These are phyloP conservation scores for Chrysosporium queenslandicum DNA, from an alignment of 2,329 filamentous ascomycete species.

Conservation along the genomic window DNA sequence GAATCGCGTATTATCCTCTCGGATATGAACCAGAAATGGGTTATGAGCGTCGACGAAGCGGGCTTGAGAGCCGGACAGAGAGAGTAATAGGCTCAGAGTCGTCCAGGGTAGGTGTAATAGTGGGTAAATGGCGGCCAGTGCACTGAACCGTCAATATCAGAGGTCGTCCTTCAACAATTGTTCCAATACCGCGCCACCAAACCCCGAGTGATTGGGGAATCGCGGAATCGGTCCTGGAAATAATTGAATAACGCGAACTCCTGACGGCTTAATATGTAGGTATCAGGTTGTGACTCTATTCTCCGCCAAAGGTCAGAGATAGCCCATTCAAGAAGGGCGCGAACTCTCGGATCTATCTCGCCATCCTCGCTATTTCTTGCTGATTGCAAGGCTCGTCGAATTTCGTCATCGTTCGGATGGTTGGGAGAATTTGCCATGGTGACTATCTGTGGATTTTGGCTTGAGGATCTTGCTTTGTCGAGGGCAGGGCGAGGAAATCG, in stretches of 20 bases:
- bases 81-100: not conserved
- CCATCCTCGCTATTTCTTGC: conserved; percentile 64
- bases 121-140: not conserved
- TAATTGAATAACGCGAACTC: conserved; percentile 86
- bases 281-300: conserved; percentile 51
- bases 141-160: conserved; percentile 20
- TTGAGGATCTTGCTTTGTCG: conserved; percentile 1
- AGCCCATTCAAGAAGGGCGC: conserved; percentile 55
- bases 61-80: not conserved
- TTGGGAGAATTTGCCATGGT: conserved; percentile 31
- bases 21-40: not conserved
- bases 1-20: not conserved
- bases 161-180: conserved; percentile 24
- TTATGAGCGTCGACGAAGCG: not conserved
- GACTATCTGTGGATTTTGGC: not conserved
- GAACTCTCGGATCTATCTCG: conserved; percentile 52
- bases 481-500: not conserved
- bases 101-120: not conserved
- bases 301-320: conserved; percentile 57
- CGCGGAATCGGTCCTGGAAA: conserved; percentile 58
- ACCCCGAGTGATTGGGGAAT: conserved; percentile 41
- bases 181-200: conserved; percentile 52
- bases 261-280: conserved; percentile 64
- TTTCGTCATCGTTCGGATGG: conserved; percentile 33
- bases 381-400: conserved; percentile 62